Base-by-base conservation (phyloP, 495 filamentous ascomycete species). In the Melanomma pulvis-pyrius region DNA sequence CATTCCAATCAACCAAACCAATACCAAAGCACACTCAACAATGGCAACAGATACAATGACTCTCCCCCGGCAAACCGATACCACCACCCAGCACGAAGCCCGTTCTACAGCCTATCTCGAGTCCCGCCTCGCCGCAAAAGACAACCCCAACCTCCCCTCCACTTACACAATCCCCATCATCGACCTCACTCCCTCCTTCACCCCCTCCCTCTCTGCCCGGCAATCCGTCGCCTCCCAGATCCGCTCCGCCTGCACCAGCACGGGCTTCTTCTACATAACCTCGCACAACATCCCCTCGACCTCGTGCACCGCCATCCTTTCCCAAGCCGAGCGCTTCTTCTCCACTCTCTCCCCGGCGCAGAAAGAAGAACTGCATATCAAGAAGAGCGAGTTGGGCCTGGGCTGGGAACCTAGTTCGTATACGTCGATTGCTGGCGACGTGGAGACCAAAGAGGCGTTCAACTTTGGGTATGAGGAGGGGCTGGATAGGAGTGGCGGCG, bases 231-330 rank as follows among this genome's bases (percentile, higher is more conserved):
- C 81, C 2, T 24, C 52, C 9, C 62, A 79, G 24, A 79, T 83
- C 58, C 71, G 76, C 32, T 65, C 72, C 28, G 81, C 80, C 2
- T 80, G 79, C 44, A 78, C 73, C 2, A 79, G 61, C 46, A 73
- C 69, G 1, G 81, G 81, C 17, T 83, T 83, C 73, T 82, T 83
- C 74, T 82, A 81, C 71, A 81, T 83, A 67, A 76, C 69, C 60
- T 22, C 32, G 74, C 29, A 32, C 70, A 26, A 58, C 24, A 44
- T 71, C 21, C 30, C 58, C n/a, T 19, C 21, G 24, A 5, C 34
- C 2, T 30, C 52, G n/a, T 41, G 50, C 29, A 21, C 34, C 6
- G 26, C 6, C 9, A 61, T 61, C 26, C 25, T 60, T 15, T 6
- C 21, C 1, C 54, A 70, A 30, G 61, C 67, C 0, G 21, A 61